Evolutionary conservation across 495 filamentous ascomycete genomes (phyloP).

Genomic region (Hypoxylon perforatum): DNA sequence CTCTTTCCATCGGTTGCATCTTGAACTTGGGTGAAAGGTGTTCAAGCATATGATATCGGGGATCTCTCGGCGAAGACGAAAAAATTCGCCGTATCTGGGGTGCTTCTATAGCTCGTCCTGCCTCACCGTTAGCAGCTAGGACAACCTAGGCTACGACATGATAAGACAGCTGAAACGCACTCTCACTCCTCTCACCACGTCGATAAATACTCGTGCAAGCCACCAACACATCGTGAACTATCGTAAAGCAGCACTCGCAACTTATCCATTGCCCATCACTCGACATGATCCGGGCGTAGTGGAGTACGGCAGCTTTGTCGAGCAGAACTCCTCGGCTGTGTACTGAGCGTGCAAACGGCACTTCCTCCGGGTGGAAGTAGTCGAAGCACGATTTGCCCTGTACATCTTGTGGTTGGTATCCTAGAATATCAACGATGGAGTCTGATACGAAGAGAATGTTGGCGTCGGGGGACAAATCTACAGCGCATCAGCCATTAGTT

Average conservation of each 20-base stretch:
- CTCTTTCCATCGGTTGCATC: constrained; percentile 72
- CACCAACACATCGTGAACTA: constrained; percentile 88
- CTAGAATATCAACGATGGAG: constrained; percentile 83
- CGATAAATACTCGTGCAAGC: constrained; percentile 85
- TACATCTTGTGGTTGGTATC: constrained; percentile 80
- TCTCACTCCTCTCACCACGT: constrained; percentile 74
- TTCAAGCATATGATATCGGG: constrained; percentile 90
- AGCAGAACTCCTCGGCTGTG: constrained; percentile 79
- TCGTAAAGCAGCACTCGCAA: constrained; percentile 90
- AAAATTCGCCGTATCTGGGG: constrained; percentile 82
- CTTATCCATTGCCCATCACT: constrained; percentile 78
- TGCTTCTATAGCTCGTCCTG: constrained; percentile 83
- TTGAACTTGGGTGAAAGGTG: constrained; percentile 86
- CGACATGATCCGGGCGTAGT: constrained; percentile 79
- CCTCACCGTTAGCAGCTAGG: constrained; percentile 30
- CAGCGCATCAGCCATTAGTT: constrained; percentile 33
- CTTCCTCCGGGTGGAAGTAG: constrained; percentile 86
- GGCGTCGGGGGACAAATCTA: constrained; percentile 80
- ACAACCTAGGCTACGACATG: constrained; percentile 6
- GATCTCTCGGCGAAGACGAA: constrained; percentile 82
- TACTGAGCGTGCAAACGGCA: constrained; percentile 76
- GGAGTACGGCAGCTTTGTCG: constrained; percentile 86
- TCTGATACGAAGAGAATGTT: constrained; percentile 86
- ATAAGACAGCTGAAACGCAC: constrained; percentile 62
- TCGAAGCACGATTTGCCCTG: constrained; percentile 83